Percentiles rank a stretch among this genome's conserved stretches.
phyloP scores from a whole-genome alignment of 1,139 yeast genomes.

The Suhomyces choctaworum region DNA sequence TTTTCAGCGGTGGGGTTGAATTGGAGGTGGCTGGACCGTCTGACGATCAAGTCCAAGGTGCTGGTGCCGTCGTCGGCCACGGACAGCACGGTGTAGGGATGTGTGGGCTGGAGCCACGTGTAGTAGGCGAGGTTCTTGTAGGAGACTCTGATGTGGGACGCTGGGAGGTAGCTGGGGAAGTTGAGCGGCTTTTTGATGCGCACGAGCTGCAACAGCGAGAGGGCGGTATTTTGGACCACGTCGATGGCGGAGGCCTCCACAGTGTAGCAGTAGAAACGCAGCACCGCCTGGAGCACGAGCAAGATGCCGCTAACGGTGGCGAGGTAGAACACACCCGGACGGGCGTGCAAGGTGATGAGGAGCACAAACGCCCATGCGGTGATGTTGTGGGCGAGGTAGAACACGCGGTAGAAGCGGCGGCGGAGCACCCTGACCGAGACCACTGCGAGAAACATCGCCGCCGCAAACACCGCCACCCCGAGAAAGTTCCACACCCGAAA shows the following conservation, averaged over 20 bases:
- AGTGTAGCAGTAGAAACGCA: constrained; percentile 18
- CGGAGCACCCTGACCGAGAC: constrained; percentile 50
- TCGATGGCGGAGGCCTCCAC: constrained; percentile 12
- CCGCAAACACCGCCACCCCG: constrained; percentile 58
- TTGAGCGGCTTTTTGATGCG: constrained; percentile 26
- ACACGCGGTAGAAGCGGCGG: constrained; percentile 27
- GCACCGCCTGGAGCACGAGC: constrained; percentile 27
- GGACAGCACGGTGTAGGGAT: constrained; percentile 39
- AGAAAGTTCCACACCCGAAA: constrained; percentile 51
- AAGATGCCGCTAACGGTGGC: constrained; percentile 23
- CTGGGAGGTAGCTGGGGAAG: constrained; percentile 31
- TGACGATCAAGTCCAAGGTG: constrained; percentile 27
- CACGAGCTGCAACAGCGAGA: constrained; percentile 28
- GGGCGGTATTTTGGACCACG: constrained; percentile 14
- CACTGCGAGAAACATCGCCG: constrained; percentile 46
- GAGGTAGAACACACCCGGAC: constrained; percentile 42
- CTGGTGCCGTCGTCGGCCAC: constrained; percentile 15
- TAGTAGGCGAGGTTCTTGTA: constrained; percentile 16
- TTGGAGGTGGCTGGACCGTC: constrained; percentile 12
- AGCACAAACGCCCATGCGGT: constrained; percentile 32
- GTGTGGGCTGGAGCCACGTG: constrained; percentile 36
- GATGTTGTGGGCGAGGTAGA: constrained; percentile 38
- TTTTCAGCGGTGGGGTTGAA: constrained; percentile 16
- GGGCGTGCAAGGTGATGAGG: constrained; percentile 41
- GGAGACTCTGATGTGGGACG: constrained; percentile 39